Evolutionary conservation across 1,284 basidiomycete species (phyloP).

Genomic region (Microbotryum silenes-acaulis): DNA sequence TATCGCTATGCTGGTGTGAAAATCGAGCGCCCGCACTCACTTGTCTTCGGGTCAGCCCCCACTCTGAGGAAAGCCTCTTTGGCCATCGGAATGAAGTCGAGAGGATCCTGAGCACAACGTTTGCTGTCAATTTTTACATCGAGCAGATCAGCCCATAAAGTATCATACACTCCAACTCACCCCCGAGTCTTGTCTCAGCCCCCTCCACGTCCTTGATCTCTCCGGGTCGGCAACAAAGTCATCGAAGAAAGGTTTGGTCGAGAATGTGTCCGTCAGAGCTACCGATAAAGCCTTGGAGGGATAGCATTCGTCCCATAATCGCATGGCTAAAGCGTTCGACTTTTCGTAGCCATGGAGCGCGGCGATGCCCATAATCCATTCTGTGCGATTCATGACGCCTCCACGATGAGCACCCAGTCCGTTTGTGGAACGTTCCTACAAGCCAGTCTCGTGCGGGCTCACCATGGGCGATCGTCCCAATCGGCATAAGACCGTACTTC

Average conservation of each 20-base stretch:
- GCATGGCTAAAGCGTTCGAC: slow-evolving; percentile 64
- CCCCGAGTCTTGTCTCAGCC: slow-evolving; percentile 67
- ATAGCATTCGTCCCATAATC: slow-evolving; percentile 65
- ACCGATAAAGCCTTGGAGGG: slow-evolving; percentile 49
- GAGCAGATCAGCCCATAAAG: neutral
- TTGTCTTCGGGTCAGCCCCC: slow-evolving; percentile 57
- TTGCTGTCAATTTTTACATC: neutral
- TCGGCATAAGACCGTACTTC: slow-evolving; percentile 58
- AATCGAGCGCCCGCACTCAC: slow-evolving; percentile 17
- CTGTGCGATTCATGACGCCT: slow-evolving; percentile 37
- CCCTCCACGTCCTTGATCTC: slow-evolving; percentile 62
- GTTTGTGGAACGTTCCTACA: too few relatives aligned
- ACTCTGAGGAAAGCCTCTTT: slow-evolving; percentile 61
- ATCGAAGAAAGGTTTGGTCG: slow-evolving; percentile 66
- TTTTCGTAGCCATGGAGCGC: slow-evolving; percentile 70
- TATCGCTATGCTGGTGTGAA: neutral
- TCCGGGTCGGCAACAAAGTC: slow-evolving; percentile 55
- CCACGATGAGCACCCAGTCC: too few relatives aligned
- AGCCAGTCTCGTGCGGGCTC: too few relatives aligned
- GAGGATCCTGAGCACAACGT: slow-evolving; percentile 50
- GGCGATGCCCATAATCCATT: slow-evolving; percentile 94
- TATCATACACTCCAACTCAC: too few relatives aligned
- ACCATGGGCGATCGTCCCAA: slow-evolving; percentile 42
- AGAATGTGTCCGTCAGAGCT: slow-evolving; percentile 88
- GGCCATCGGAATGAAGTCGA: slow-evolving; percentile 62